These are phyloP conservation scores for Allomyces arbusculus DNA, from an alignment of 192 early-diverging fungal genomes.

Conservation along the genomic window DNA sequence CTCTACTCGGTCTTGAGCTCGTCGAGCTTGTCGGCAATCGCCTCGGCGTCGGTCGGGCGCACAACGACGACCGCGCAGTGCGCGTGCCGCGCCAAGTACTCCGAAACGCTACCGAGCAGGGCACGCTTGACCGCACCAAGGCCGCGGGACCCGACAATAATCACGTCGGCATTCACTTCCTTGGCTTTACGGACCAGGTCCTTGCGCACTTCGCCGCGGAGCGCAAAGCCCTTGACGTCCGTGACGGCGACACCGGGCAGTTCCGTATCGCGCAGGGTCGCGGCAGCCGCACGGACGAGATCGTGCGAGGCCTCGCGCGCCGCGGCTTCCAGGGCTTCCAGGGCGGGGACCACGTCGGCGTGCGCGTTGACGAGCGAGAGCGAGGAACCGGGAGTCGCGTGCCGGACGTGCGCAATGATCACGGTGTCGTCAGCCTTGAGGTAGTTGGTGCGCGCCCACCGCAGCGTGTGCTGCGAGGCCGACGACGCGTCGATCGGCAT, in stretches of 20 bases:
- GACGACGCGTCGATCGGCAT: no score
- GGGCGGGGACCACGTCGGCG: neutral
- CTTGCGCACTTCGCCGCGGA: constrained; percentile 35
- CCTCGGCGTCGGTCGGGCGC: neutral
- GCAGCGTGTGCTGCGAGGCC: no score
- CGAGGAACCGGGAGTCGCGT: no score
- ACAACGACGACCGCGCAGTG: neutral
- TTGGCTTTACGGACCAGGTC: constrained; percentile 37
- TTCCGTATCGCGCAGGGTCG: neutral
- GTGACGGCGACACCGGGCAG: neutral
- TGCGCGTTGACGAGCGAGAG: no score
- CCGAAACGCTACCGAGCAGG: neutral
- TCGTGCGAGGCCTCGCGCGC: neutral
- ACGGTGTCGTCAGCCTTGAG: no score
- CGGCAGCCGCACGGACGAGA: neutral
- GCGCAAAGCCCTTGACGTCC: constrained; percentile 22
- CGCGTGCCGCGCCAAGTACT: neutral
- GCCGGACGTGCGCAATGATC: no score
- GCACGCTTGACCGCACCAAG: constrained; percentile 24
- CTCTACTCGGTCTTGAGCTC: neutral
- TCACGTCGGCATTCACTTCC: constrained; percentile 31
- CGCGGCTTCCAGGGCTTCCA: neutral
- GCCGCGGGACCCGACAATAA: constrained; percentile 42
- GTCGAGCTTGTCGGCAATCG: neutral
- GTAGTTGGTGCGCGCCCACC: no score